Percentiles rank a stretch among this genome's conserved stretches.
These are phyloP conservation scores for Trichosanthes truncata DNA, from an alignment of 306 rosid species.

Conservation along the genomic window DNA sequence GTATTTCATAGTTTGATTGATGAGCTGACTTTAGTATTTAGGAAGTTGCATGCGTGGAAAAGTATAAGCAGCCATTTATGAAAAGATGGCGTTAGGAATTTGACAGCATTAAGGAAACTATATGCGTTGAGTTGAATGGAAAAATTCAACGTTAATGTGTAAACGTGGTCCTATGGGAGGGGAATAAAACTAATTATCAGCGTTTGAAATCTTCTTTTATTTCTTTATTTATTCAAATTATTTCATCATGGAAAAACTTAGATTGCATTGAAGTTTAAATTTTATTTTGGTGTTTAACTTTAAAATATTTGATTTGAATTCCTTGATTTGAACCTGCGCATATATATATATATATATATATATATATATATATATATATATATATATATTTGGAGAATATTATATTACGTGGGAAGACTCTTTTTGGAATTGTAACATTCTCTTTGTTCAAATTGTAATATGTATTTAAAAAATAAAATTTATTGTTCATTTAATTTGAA, in stretches of 20 bases:
- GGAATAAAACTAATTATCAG: background rate
- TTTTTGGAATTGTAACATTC: no score
- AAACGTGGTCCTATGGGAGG: background rate
- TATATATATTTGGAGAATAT: no score
- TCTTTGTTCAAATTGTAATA: background rate
- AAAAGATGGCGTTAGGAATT: background rate
- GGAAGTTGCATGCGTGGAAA: background rate
- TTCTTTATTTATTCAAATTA: background rate
- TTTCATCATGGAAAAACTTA: background rate
- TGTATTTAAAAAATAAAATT: no score
- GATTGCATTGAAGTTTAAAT: no score
- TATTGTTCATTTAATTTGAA: no score
- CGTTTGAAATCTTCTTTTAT: background rate
- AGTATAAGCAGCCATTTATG: conserved; percentile 6
- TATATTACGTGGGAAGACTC: no score
- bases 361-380: no score
- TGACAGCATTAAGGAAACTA: background rate
- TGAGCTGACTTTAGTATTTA: background rate
- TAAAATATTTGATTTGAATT: no score
- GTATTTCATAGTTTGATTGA: background rate
- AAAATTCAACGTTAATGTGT: background rate
- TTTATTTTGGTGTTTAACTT: background rate
- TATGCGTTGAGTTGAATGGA: background rate
- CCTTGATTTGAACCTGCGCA: background rate
- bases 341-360: no score